Base-by-base conservation (phyloP, 1,284 basidiomycete species). In the Ustilago nuda region DNA sequence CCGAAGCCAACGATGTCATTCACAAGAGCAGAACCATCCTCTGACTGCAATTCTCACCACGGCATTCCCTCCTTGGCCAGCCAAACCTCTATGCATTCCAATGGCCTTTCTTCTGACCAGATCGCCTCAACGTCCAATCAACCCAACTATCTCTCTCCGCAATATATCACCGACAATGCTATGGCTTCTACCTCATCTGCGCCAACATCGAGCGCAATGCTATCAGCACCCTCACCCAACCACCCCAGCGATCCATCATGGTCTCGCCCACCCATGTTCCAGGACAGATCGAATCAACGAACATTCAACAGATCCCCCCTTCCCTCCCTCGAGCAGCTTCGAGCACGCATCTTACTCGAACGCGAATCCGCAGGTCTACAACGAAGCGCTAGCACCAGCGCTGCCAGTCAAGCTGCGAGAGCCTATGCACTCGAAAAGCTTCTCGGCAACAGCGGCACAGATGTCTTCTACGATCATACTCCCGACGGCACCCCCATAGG, bases 391-490 rank as follows among this genome's bases (percentile, higher is more conserved):
- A 81, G 76, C 56, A 75, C 83, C 8, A 81, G 76, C 46, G 82
- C 81, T 2, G 80, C 83, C 17, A 82, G 80, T 60, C 82, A 80
- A 30, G 82, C 81, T 11, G 83, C 82, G 0, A 76, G 83, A 30
- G 81, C 81, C 17, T 85, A 85, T 61, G 82, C 83, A 4, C 67
- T 85, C 61, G 80, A 85, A 41, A 85, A 85, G 60, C 76, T 85
- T 3, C 68, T 85, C 17, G 83, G 83, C 57, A 74, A 76, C 30
- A 78, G 76, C 41, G 68, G 76, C 37, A 66, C 71, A 45, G 76
- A 78, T 17, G 67, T 74, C 36, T 68, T 74, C 32, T 78, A 65
- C 57, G 76, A 74, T n/a, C 65, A 72, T n/a, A 74, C 76, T 23
- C 62, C 66, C 17, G 70, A 77, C 7, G 75, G 71, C 57, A 73